Evolutionary conservation across 768 basidiomycete genomes (phyloP).

Genomic region (Epithele typhae): DNA sequence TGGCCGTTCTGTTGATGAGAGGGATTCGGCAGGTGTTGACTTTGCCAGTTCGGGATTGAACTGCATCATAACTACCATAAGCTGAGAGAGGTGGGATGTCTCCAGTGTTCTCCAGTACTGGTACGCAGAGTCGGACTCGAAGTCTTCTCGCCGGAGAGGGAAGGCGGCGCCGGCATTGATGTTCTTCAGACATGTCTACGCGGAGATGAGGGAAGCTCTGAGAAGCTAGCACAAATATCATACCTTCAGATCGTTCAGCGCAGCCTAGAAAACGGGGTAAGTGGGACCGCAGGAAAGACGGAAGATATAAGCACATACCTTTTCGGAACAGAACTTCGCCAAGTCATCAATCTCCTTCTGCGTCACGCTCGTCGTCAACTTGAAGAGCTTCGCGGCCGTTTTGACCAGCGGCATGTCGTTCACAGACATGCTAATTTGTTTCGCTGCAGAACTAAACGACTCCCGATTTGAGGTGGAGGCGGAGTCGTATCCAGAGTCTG

Average conservation of each 20-base stretch:
- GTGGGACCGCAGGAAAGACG: not conserved
- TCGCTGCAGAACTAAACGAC: slow-evolving; percentile 32
- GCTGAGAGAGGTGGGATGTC: slow-evolving; percentile 78
- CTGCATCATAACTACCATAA: slow-evolving; percentile 84
- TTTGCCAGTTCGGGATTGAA: slow-evolving; percentile 85
- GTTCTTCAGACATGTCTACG: slow-evolving; percentile 85
- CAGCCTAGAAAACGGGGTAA: slow-evolving; percentile 57
- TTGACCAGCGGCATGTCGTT: slow-evolving; percentile 75
- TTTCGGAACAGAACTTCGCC: slow-evolving; percentile 65
- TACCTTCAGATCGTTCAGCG: slow-evolving; percentile 84
- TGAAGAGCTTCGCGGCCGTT: slow-evolving; percentile 69
- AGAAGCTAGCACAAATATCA: slow-evolving; percentile 5
- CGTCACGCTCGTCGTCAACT: slow-evolving; percentile 60
- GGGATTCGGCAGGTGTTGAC: slow-evolving; percentile 57
- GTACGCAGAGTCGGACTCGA: slow-evolving; percentile 79
- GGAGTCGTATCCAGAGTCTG: slow-evolving; percentile 66
- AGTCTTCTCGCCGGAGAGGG: slow-evolving; percentile 85
- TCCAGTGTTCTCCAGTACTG: slow-evolving; percentile 79
- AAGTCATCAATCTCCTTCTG: slow-evolving; percentile 73
- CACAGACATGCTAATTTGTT: slow-evolving; percentile 42
- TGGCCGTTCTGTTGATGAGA: slow-evolving; percentile 43
- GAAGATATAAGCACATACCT: slow-evolving; percentile 38
- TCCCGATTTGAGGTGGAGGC: slow-evolving; percentile 57
- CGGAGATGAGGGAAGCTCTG: slow-evolving; percentile 7
- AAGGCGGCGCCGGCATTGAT: slow-evolving; percentile 81